Base-by-base conservation (phyloP, 2,329 filamentous ascomycete genomes). In the Hypoxylon sp. region DNA sequence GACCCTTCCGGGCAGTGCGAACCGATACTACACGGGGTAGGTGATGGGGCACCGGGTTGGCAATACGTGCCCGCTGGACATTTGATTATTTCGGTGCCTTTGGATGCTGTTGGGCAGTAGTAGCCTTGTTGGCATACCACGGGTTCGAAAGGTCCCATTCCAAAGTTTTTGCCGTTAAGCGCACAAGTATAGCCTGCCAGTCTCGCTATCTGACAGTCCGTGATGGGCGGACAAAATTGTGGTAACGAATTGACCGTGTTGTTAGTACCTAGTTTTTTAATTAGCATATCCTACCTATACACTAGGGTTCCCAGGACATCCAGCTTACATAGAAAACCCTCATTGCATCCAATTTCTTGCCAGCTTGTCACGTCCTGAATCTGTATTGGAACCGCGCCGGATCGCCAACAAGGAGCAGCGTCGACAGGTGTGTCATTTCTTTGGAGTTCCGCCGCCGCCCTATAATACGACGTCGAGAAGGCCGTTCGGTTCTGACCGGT, bases 11-110 rank as follows among this genome's bases (percentile, higher is more conserved):
- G 76, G 48, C 80, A 83, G 3, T 63, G 55, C 21, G 78, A 78
- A 1, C 75, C 77, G 2, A 68, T 38, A 11, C 65, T 64, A 51
- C 80, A 83, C 7, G 75, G 75, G 2, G 74, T 77, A 1, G 80
- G 77, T 4, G 71, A 66, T 1, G 72, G 62, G 3, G 76, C 73
- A 4, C 80, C 80, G 0, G 73, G 72, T 20, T 78, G 78, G 52
- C 80, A 83, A 55, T 78, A 83, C 2, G 70, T 70, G 16, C 78
- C 78, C 6, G 67, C 51, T 0, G 78, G 78, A 41, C 80, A 83
- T 7, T 51, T 38, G 3, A 75, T 56, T 31, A 69, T 71, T 45
- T 75, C 60, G 30, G 66, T 73, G 7, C 75, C 75, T 2, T 63
- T 61, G 5, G 56, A 63, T 16, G 52, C 45, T 1, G 42, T 32